Percentiles rank a stretch among this genome's conserved stretches.
Evolutionary conservation across 768 basidiomycete genomes (phyloP).

Genomic region (Mycena filopes): DNA sequence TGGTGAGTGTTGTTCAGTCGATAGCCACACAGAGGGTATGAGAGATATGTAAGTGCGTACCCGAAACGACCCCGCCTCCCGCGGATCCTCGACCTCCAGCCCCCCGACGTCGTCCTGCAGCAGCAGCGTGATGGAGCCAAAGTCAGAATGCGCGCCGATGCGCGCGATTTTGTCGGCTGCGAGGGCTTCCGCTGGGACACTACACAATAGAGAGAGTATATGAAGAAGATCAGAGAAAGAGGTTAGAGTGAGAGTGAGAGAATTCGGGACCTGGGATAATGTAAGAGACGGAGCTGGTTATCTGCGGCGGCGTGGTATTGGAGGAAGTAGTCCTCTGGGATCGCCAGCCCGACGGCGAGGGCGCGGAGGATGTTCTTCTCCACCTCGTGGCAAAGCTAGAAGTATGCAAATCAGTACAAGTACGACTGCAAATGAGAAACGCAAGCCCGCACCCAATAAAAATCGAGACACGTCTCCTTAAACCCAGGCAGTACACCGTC

Average conservation of each 20-base stretch:
- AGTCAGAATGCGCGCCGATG: slow-evolving; percentile 66
- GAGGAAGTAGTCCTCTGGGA: slow-evolving; percentile 58
- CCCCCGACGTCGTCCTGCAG: slow-evolving; percentile 72
- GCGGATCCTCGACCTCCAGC: slow-evolving; percentile 68
- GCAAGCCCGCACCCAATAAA: slow-evolving; percentile 59
- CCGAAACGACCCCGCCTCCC: slow-evolving; percentile 53
- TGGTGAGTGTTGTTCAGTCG: not conserved
- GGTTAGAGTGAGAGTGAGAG: not conserved
- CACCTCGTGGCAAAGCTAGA: slow-evolving; percentile 53
- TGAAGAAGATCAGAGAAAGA: too few species aligned
- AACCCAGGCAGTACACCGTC: slow-evolving; percentile 64
- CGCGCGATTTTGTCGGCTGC: slow-evolving; percentile 50
- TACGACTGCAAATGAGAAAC: too few species aligned
- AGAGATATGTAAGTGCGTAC: too few species aligned
- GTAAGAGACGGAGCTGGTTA: slow-evolving; percentile 67
- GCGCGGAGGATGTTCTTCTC: slow-evolving; percentile 58
- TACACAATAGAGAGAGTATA: too few species aligned
- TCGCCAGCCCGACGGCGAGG: slow-evolving; percentile 57
- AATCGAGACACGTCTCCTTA: slow-evolving; percentile 60
- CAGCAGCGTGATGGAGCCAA: slow-evolving; percentile 65
- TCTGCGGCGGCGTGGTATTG: slow-evolving; percentile 54
- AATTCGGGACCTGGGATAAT: slow-evolving; percentile 57
- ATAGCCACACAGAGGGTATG: too few species aligned
- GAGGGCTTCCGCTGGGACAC: slow-evolving; percentile 46
- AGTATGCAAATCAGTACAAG: not conserved